Percentiles rank a stretch among this genome's conserved stretches.
Conservation (phyloP, 1,139 yeast genomes). For the Groenewaldozyma auringiensis region DNA sequence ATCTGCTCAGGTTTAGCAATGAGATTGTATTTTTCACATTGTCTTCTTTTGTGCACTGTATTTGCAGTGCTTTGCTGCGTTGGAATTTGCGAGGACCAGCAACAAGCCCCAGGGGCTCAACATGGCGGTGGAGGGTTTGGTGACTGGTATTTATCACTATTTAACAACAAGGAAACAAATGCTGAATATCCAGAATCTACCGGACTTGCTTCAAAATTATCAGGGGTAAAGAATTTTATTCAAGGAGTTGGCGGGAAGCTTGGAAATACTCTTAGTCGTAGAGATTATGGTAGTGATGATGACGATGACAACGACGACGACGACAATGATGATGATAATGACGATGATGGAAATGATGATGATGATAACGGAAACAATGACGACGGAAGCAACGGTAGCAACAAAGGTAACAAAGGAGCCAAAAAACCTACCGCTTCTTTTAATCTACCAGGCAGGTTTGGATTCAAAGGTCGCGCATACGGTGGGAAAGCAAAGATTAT, state of each 20-base stretch:
- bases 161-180: not conserved
- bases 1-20: no score
- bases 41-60: not conserved
- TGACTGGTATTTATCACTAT: conserved; percentile 1
- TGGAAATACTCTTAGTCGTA: not conserved
- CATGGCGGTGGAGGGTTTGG: not conserved
- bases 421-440: not conserved
- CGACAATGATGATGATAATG: not conserved
- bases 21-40: not conserved
- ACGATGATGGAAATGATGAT: conserved; percentile 2
- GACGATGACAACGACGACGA: conserved; percentile 19
- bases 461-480: not conserved
- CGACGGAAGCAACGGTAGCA: not conserved
- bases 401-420: not conserved
- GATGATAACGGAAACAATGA: conserved; percentile 3
- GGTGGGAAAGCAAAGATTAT: not conserved
- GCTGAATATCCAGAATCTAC: conserved; percentile 2
- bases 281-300: conserved; percentile 22
- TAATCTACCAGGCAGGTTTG: not conserved
- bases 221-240: conserved; percentile 23
- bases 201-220: conserved; percentile 24
- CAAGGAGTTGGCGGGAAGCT: conserved; percentile 18
- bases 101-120: no score
- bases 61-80: not conserved
- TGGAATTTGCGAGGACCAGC: not conserved